These are phyloP conservation scores for Fraxinus quadrangulata DNA, from an alignment of 257 asterid genomes.

Conservation along the genomic window DNA sequence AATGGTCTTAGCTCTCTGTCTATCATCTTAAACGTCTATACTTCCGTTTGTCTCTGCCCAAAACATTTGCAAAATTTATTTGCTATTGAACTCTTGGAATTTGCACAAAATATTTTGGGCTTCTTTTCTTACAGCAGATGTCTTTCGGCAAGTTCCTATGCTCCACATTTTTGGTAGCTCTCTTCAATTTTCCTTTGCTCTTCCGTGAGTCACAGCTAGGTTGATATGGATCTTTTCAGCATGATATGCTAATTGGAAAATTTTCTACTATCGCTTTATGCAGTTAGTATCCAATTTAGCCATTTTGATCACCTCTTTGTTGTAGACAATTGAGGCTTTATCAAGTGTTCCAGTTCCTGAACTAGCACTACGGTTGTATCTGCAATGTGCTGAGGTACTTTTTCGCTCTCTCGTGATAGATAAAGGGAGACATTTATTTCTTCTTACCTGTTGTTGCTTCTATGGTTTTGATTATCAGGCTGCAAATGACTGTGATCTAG, in stretches of 20 bases:
- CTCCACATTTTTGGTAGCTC: slow-evolving; percentile 16
- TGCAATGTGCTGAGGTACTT: slow-evolving; percentile 97
- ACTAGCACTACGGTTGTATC: slow-evolving; percentile 77
- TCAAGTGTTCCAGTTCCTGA: slow-evolving; percentile 86
- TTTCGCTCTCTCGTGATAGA: slow-evolving; percentile 20
- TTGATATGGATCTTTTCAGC: slow-evolving; percentile 18
- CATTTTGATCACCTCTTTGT: slow-evolving; percentile 26
- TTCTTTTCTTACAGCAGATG: slow-evolving; percentile 10
- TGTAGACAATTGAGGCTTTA: slow-evolving; percentile 81
- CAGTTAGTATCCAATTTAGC: slow-evolving; percentile 2
- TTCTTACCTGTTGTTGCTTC: slow-evolving; percentile 29
- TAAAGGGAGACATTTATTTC: slow-evolving; percentile 22
- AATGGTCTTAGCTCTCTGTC: slow-evolving; percentile 8
- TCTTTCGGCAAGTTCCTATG: neutral
- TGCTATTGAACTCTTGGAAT: neutral
- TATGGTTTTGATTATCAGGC: slow-evolving; percentile 62
- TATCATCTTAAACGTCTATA: slow-evolving; percentile 16
- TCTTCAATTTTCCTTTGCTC: neutral
- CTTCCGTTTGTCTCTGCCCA: slow-evolving; percentile 20
- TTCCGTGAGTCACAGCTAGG: slow-evolving; percentile 19
- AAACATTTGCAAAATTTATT: neutral
- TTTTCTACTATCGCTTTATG: slow-evolving; percentile 17
- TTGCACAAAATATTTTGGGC: neutral
- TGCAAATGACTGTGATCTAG: slow-evolving; percentile 91
- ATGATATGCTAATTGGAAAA: slow-evolving; percentile 8